A percentile compares a stretch with the other conserved stretches of the same genome.
Evolutionary conservation across 2,329 filamentous ascomycete species (phyloP).

Genomic region (Capronia epimyces): DNA sequence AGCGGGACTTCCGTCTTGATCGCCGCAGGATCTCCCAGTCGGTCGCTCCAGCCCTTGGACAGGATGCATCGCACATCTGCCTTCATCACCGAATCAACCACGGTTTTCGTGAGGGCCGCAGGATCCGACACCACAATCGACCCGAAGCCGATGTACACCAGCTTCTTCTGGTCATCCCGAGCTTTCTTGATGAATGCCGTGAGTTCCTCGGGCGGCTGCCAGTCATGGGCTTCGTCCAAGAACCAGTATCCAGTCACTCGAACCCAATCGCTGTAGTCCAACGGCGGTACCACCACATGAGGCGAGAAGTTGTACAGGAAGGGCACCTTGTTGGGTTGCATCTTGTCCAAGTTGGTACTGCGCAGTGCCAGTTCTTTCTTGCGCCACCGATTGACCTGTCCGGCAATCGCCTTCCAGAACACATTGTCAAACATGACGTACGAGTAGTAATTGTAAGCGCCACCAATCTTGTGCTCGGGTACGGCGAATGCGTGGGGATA

Average conservation of each 20-base stretch:
- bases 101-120: slow-evolving; percentile 80
- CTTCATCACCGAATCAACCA: slow-evolving; percentile 83
- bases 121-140: slow-evolving; percentile 92
- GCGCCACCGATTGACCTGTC: slow-evolving; percentile 90
- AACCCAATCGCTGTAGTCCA: slow-evolving; percentile 98
- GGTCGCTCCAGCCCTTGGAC: slow-evolving; percentile 95
- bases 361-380: slow-evolving; percentile 72
- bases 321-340: slow-evolving; percentile 95
- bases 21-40: slow-evolving; percentile 56
- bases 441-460: slow-evolving; percentile 88
- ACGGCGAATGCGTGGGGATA: slow-evolving; percentile 97
- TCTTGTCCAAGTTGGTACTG: slow-evolving; percentile 76
- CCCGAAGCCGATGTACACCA: slow-evolving; percentile 96
- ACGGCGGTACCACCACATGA: slow-evolving; percentile 82
- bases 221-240: slow-evolving; percentile 65
- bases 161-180: slow-evolving; percentile 73
- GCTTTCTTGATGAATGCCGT: slow-evolving; percentile 78
- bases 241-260: slow-evolving; percentile 98
- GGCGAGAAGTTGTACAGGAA: slow-evolving; percentile 98
- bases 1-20: slow-evolving; percentile 62
- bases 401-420: slow-evolving; percentile 90
- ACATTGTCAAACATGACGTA: slow-evolving; percentile 96
- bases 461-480: slow-evolving; percentile 87
- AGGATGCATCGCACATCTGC: slow-evolving; percentile 91
- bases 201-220: slow-evolving; percentile 70